These are phyloP conservation scores for Penicillium paneum DNA, from an alignment of 2,329 filamentous ascomycete genomes.

Conservation along the genomic window DNA sequence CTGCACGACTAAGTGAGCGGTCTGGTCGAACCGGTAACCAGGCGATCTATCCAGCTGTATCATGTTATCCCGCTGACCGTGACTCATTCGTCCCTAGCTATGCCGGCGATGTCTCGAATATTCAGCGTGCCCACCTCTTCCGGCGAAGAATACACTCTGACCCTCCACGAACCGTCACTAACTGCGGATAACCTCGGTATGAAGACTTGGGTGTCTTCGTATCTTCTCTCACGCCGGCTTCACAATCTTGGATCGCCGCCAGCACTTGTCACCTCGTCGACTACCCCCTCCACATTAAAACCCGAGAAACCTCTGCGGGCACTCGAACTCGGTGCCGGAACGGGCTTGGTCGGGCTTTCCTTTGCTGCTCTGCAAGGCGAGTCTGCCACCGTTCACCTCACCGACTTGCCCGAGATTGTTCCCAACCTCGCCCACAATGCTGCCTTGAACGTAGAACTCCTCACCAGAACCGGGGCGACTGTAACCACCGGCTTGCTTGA, in stretches of 20 bases:
- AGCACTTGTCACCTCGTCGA: constrained; percentile 30
- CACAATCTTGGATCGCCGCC: constrained; percentile 33
- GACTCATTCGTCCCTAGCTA: constrained; percentile 43
- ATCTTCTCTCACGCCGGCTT: constrained; percentile 74
- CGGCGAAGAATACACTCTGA: constrained; percentile 57
- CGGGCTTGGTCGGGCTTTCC: constrained; percentile 83
- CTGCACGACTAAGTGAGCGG: constrained; percentile 74
- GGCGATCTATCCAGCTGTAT: neutral
- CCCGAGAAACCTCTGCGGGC: constrained; percentile 35
- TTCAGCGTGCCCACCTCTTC: constrained; percentile 55
- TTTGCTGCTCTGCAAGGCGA: constrained; percentile 66
- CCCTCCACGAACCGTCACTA: constrained; percentile 79
- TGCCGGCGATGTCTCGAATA: constrained; percentile 60
- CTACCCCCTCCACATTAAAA: constrained; percentile 18
- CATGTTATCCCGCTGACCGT: constrained; percentile 13
- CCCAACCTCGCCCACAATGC: constrained; percentile 76
- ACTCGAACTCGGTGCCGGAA: constrained; percentile 85
- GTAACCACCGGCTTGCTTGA: constrained; percentile 66
- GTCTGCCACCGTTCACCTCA: constrained; percentile 64
- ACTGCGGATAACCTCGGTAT: constrained; percentile 84
- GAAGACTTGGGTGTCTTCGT: constrained; percentile 95
- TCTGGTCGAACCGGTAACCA: constrained; percentile 68
- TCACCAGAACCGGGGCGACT: constrained; percentile 55
- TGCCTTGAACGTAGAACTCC: constrained; percentile 57
- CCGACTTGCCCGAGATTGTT: constrained; percentile 80